phyloP scores from a whole-genome alignment of 1,139 yeast species.

The Geotrichum cucujoidarum region DNA sequence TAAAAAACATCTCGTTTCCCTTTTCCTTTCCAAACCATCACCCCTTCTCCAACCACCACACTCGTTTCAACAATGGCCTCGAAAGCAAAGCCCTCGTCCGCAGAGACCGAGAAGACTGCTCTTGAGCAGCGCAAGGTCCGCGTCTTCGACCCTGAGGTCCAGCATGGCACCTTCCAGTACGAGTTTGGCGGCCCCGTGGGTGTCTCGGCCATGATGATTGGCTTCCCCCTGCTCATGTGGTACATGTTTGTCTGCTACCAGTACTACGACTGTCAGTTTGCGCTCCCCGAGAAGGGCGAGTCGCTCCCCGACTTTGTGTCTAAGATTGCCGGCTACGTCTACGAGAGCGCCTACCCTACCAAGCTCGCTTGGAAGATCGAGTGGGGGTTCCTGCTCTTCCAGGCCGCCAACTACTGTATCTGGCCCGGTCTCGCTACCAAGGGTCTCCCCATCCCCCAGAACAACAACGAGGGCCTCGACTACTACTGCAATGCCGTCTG shows the following conservation, averaged over 20 bases:
- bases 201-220: slow-evolving; percentile 85
- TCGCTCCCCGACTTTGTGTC: slow-evolving; percentile 53
- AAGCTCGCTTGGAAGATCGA: slow-evolving; percentile 63
- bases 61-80: not conserved
- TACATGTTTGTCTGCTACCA: slow-evolving; percentile 92
- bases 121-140: slow-evolving; percentile 8
- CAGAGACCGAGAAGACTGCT: not conserved
- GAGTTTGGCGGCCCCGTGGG: slow-evolving; percentile 97
- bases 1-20: not conserved
- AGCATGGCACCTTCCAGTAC: slow-evolving; percentile 36
- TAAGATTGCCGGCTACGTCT: slow-evolving; percentile 43
- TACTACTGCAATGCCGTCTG: slow-evolving; percentile 90
- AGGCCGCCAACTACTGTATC: slow-evolving; percentile 71
- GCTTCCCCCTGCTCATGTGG: slow-evolving; percentile 91
- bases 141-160: slow-evolving; percentile 16
- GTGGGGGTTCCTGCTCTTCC: slow-evolving; percentile 63
- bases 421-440: slow-evolving; percentile 93
- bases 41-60: not conserved
- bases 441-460: slow-evolving; percentile 85
- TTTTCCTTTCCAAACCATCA: not conserved
- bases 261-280: slow-evolving; percentile 68
- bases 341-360: slow-evolving; percentile 65
- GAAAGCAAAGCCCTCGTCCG: not conserved
- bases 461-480: slow-evolving; percentile 73
- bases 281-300: slow-evolving; percentile 62